Percentiles rank a stretch among this genome's conserved stretches.
These are phyloP conservation scores for Candida pseudofarinosa DNA, from an alignment of 805 yeast genomes.

Conservation along the genomic window DNA sequence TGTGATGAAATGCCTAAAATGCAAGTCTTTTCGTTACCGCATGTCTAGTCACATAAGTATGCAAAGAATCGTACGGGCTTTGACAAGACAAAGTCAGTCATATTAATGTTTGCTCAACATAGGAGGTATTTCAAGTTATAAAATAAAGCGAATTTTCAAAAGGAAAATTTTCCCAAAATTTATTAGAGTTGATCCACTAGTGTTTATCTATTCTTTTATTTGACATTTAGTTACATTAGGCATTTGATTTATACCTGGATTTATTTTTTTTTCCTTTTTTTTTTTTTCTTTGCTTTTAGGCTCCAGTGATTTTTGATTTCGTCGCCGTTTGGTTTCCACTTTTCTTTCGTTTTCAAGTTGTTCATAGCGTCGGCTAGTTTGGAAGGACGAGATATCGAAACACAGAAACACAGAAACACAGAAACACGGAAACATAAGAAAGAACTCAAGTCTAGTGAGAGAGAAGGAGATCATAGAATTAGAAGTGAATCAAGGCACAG, in stretches of 20 bases:
- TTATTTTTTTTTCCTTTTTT: background rate
- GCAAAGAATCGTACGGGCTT: slow-evolving; percentile 1
- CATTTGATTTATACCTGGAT: background rate
- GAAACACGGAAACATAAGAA: no score
- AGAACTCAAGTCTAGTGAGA: no score
- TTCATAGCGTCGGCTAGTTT: background rate
- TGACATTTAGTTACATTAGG: background rate
- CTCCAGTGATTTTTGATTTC: background rate
- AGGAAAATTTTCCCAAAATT: background rate
- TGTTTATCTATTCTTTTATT: no score
- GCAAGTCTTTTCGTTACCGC: background rate
- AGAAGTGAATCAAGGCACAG: no score
- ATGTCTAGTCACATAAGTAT: background rate
- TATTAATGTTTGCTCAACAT: background rate
- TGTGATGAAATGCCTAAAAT: background rate
- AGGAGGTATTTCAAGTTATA: background rate
- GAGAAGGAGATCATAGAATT: no score
- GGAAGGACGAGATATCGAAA: no score
- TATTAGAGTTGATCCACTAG: no score
- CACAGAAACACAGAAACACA: no score
- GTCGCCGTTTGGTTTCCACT: background rate
- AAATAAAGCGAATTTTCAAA: background rate
- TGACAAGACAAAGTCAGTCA: background rate
- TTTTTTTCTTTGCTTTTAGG: background rate
- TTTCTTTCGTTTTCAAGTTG: background rate